Evolutionary conservation across 306 rosid species (phyloP).

Genomic region (Begonia peltatifolia): DNA sequence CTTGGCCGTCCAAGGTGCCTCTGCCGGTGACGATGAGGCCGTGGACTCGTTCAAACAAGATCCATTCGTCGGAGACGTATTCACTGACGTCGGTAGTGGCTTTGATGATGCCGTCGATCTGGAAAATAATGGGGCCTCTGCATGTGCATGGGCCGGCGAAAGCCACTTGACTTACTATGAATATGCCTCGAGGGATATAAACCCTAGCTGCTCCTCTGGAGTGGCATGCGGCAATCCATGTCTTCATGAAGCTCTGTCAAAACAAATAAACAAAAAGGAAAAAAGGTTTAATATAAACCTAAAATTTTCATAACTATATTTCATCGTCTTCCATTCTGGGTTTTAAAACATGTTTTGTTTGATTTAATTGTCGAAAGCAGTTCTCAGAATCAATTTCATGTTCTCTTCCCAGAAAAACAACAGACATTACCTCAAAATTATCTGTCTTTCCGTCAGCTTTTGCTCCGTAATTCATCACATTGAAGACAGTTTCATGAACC

Average conservation of each 20-base stretch:
- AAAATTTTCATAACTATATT: not conserved
- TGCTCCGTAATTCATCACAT: slow-evolving; percentile 39
- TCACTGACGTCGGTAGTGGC: slow-evolving; percentile 39
- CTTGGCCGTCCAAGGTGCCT: slow-evolving; percentile 67
- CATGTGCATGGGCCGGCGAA: slow-evolving; percentile 57
- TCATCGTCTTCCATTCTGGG: not conserved
- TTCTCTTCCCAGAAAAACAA: not conserved
- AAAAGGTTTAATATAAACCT: no score
- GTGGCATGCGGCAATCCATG: slow-evolving; percentile 55
- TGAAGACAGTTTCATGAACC: slow-evolving; percentile 18
- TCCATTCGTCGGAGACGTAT: slow-evolving; percentile 33
- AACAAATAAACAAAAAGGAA: not conserved
- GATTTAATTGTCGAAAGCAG: no score
- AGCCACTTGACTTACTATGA: slow-evolving; percentile 22
- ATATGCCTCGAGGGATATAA: slow-evolving; percentile 39
- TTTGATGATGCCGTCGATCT: slow-evolving; percentile 34
- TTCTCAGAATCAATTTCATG: not conserved
- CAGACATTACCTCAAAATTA: slow-evolving; percentile 21
- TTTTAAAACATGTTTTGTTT: no score
- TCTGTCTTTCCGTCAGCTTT: slow-evolving; percentile 33
- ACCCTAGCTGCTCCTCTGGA: slow-evolving; percentile 22
- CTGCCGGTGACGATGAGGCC: slow-evolving; percentile 48
- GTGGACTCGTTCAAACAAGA: slow-evolving; percentile 27
- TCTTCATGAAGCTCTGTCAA: slow-evolving; percentile 43
- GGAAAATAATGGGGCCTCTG: slow-evolving; percentile 30